Evolutionary conservation across 139 green algal species (phyloP).

Genomic region (Tetradesmus lagerheimii): DNA sequence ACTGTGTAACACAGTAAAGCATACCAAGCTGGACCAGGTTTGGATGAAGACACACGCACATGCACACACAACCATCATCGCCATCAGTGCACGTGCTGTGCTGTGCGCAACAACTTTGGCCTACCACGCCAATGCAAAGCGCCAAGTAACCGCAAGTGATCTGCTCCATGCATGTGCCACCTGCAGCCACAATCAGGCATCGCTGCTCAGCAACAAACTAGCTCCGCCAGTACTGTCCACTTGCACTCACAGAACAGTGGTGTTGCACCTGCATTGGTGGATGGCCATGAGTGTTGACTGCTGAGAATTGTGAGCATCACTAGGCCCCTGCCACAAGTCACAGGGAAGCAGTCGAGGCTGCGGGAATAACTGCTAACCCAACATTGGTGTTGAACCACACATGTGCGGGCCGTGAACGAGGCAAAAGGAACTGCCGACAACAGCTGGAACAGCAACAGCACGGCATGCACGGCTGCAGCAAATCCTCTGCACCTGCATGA

Average conservation of each 20-base stretch:
- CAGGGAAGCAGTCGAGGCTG: not conserved
- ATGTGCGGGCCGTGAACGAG: not conserved
- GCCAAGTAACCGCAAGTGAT: no score
- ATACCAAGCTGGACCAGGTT: no score
- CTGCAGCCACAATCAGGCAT: no score
- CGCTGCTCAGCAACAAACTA: no score
- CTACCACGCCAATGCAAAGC: no score
- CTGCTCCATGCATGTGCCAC: no score
- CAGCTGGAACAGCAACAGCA: not conserved
- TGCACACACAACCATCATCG: no score
- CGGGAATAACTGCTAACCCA: not conserved
- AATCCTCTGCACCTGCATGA: not conserved
- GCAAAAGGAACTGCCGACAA: not conserved
- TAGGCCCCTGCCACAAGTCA: not conserved
- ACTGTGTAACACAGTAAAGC: no score
- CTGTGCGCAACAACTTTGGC: not conserved
- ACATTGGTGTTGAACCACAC: not conserved
- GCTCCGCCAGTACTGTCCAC: no score
- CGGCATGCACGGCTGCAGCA: not conserved
- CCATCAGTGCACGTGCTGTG: not conserved
- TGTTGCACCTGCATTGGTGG: not conserved
- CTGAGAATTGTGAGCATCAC: not conserved
- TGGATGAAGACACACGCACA: no score
- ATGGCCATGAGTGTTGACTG: not conserved
- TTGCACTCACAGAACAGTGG: no score